Evolutionary conservation across 306 rosid species (phyloP).

Genomic region (Quercus agrifolia): DNA sequence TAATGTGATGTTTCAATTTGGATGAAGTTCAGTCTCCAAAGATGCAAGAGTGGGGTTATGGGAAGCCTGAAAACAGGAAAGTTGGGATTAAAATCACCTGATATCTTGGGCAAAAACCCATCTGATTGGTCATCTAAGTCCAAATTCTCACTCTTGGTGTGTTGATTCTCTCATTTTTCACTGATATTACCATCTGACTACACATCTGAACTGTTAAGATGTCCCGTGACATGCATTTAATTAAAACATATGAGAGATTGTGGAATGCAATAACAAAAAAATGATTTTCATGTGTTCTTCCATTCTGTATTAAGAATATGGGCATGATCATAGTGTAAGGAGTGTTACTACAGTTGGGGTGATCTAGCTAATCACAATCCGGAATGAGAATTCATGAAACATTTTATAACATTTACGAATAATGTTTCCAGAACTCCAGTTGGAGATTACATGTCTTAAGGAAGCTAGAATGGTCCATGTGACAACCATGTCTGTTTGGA

Average conservation of each 20-base stretch:
- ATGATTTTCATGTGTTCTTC: background rate
- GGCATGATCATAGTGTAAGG: background rate
- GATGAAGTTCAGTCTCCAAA: slow-evolving; percentile 84
- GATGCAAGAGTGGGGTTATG: slow-evolving; percentile 98
- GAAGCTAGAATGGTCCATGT: too few relatives aligned
- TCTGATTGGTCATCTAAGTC: slow-evolving; percentile 55
- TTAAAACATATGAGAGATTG: slow-evolving; percentile 37
- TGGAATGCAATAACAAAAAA: slow-evolving; percentile 34
- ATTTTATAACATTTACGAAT: background rate
- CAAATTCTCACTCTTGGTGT: slow-evolving; percentile 23
- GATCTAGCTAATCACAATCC: background rate
- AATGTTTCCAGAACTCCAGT: background rate
- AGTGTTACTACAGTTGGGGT: background rate
- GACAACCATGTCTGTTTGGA: too few relatives aligned
- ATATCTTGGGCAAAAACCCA: slow-evolving; percentile 77
- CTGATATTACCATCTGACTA: slow-evolving; percentile 23
- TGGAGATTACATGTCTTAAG: background rate
- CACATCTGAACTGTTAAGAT: slow-evolving; percentile 15
- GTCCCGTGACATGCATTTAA: slow-evolving; percentile 47
- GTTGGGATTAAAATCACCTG: slow-evolving; percentile 73
- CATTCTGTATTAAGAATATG: background rate
- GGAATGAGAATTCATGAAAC: background rate
- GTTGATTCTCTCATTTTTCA: slow-evolving; percentile 33
- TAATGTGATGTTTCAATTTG: slow-evolving; percentile 19
- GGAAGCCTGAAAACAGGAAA: slow-evolving; percentile 70